These are phyloP conservation scores for Annulohypoxylon truncatum DNA, from an alignment of 2,329 filamentous ascomycete genomes.

Conservation along the genomic window DNA sequence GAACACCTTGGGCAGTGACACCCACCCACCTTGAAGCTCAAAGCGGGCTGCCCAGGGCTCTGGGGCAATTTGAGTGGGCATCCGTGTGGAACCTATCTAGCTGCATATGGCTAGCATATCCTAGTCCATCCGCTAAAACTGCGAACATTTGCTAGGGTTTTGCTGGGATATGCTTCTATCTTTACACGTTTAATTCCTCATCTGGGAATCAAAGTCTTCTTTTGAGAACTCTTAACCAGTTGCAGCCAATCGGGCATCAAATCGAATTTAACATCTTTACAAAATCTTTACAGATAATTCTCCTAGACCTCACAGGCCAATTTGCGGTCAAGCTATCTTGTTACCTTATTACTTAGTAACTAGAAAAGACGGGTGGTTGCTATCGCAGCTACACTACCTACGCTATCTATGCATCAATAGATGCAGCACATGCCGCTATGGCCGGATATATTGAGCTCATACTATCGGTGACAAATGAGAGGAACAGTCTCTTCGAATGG, in stretches of 20 bases:
- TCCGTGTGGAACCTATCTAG: constrained; percentile 27
- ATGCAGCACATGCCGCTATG: constrained; percentile 17
- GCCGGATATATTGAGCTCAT: constrained; percentile 30
- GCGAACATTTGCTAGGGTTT: constrained; percentile 22
- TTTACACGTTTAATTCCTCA: constrained; percentile 23
- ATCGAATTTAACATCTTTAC: constrained; percentile 1
- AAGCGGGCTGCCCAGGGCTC: constrained; percentile 28
- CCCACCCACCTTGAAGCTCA: constrained; percentile 13
- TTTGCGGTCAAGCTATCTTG: background rate
- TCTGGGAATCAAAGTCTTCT: constrained; percentile 17
- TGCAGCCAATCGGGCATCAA: constrained; percentile 1
- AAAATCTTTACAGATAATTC: background rate
- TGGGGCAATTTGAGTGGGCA: constrained; percentile 31
- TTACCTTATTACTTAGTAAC: constrained; percentile 6
- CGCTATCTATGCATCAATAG: constrained; percentile 28
- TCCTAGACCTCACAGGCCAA: background rate
- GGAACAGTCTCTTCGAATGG: constrained; percentile 20
- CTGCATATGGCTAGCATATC: constrained; percentile 28
- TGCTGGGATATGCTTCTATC: constrained; percentile 12
- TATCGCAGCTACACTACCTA: constrained; percentile 9
- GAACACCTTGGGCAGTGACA: background rate
- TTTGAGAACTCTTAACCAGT: constrained; percentile 16
- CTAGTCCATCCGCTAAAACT: constrained; percentile 29
- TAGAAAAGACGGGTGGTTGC: constrained; percentile 1
- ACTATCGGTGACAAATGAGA: constrained; percentile 25